phyloP scores from a whole-genome alignment of 768 basidiomycete species.

The Rickenella mellea region DNA sequence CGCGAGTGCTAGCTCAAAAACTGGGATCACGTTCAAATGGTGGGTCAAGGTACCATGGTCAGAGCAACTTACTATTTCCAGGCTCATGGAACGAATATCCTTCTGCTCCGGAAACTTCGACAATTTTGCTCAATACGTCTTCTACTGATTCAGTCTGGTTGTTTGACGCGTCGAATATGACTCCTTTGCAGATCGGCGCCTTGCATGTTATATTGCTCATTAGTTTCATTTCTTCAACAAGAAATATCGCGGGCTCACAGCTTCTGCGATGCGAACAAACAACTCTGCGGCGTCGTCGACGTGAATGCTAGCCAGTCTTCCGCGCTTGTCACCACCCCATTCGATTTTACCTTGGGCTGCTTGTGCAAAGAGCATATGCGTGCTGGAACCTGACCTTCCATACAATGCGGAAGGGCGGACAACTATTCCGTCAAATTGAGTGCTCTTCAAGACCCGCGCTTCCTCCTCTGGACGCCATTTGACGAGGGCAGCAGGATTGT shows the following conservation, averaged over 20 bases:
- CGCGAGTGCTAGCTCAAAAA: constrained; percentile 24
- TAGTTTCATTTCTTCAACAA: too few relatives aligned
- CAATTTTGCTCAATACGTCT: constrained; percentile 28
- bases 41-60: neutral
- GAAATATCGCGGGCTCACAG: too few relatives aligned
- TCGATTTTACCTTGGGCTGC: constrained; percentile 17
- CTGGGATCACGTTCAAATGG: constrained; percentile 12
- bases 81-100: constrained; percentile 26
- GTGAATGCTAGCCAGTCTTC: constrained; percentile 27
- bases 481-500: constrained; percentile 15
- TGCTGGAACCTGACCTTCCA: constrained; percentile 29
- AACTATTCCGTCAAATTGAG: constrained; percentile 31
- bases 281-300: constrained; percentile 36
- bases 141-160: constrained; percentile 29
- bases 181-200: constrained; percentile 22
- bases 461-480: constrained; percentile 26
- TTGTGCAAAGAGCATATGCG: constrained; percentile 24
- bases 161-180: constrained; percentile 33
- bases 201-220: too few relatives aligned
- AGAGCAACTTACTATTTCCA: constrained; percentile 22
- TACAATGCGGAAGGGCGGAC: constrained; percentile 35
- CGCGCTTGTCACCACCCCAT: constrained; percentile 26
- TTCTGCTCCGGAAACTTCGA: constrained; percentile 26
- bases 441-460: constrained; percentile 18
- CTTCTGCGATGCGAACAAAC: constrained; percentile 30